Evolutionary conservation across 1,139 yeast species (phyloP), one percentile per base, ranked within the genome.

Genomic region (Taphrina communis): DNA sequence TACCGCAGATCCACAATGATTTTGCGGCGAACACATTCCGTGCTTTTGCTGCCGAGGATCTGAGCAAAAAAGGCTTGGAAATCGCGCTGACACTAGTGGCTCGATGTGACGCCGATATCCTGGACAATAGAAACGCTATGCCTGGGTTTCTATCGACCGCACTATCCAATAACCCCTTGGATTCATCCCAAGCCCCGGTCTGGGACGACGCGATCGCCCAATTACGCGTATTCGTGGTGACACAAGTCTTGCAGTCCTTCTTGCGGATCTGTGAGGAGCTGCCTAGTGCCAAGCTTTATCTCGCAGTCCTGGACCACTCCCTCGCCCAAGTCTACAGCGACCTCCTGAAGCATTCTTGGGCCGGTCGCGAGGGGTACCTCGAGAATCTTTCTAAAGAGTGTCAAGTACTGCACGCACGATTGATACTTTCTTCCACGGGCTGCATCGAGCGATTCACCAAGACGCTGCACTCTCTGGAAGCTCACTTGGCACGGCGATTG

Each of bases 1-100:
- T 56, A 9, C 46, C 60, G 2, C 50, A 41, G 19, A 38, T 36
- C 9, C 19, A n/a, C 7, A 25, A 12, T 12, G 60, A 56, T 56
- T 56, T 56, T 41, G 11, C 60, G 2, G 50, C 60, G 9, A 31
- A 39, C 1, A 17, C 38, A 2, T 56, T 56, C 36, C 38, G 60
- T 1, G 60, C 60, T 6, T 56, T 39, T 56, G 60, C 50, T 25
- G 36, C 12, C 11, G 60, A 41, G 12, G 50, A 56, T 14, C 12
- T 38, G 12, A 1, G 8, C 36, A 56, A 19, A 21, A 56, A 56
- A 19, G 48, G 38, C 35, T 6, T 56, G 50, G 60, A 56, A 41
- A 41, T 56, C 36, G 50, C 60, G 6, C 31, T 56, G 50, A 41
- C 50, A 31, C 17, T 56, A 2, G 38, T 56, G 17, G 60, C 60